Conservation (phyloP, 2,329 filamentous ascomycete species). For the Phoma sp. region DNA sequence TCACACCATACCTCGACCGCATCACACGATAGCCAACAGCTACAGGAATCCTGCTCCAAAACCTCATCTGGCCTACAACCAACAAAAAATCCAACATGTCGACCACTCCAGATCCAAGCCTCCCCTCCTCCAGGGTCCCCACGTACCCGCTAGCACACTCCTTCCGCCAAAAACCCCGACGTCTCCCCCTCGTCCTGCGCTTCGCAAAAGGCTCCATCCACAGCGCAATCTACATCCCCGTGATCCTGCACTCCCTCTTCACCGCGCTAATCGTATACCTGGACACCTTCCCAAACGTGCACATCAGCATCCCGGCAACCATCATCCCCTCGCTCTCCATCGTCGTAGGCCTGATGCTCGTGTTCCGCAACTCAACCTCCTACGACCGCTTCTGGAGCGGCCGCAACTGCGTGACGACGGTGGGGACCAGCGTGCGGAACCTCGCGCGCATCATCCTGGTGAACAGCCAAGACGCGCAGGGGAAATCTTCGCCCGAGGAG, state of each 20-base stretch:
- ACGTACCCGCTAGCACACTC: conserved; percentile 56
- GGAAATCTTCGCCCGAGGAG: conserved; percentile 48
- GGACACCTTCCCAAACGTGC: conserved; percentile 57
- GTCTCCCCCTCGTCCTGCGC: conserved; percentile 68
- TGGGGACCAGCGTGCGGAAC: conserved; percentile 66
- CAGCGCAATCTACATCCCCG: conserved; percentile 62
- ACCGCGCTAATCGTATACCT: conserved; percentile 65
- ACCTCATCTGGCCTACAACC: neutral
- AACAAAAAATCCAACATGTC: conserved; percentile 3
- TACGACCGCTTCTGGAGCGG: conserved; percentile 72
- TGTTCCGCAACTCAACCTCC: conserved; percentile 69
- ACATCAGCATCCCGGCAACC: conserved; percentile 62
- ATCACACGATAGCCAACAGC: no score
- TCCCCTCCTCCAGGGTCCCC: conserved; percentile 23
- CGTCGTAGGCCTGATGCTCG: conserved; percentile 71
- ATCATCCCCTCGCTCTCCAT: conserved; percentile 70
- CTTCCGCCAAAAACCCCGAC: conserved; percentile 55
- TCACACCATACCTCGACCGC: no score
- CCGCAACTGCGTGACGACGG: conserved; percentile 61
- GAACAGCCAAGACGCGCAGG: conserved; percentile 47
- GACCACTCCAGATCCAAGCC: conserved; percentile 2
- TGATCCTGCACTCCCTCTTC: conserved; percentile 64
- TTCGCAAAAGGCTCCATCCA: conserved; percentile 71
- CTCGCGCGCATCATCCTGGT: conserved; percentile 63
- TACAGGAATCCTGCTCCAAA: neutral